Evolutionary conservation across 2,329 filamentous ascomycete genomes (phyloP).

Genomic region (Amylocarpus encephaloides): DNA sequence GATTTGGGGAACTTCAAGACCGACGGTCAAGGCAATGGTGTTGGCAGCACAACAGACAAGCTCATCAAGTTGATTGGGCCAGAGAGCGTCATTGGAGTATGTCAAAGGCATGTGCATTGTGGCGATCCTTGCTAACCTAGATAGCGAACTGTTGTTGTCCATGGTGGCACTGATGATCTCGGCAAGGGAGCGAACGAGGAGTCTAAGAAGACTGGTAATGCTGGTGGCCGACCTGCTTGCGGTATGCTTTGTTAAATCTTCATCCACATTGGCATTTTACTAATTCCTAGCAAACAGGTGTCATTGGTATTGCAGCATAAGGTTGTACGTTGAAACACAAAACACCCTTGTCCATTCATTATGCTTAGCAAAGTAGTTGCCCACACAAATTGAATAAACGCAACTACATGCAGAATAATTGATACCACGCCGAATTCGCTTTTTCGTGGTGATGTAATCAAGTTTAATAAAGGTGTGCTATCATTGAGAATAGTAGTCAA

Average conservation of each 20-base stretch:
- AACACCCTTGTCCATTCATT: background rate
- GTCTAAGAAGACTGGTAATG: slow-evolving; percentile 98
- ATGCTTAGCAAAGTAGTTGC: background rate
- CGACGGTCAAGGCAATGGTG: slow-evolving; percentile 83
- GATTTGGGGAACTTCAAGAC: slow-evolving; percentile 97
- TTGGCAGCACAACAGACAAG: slow-evolving; percentile 73
- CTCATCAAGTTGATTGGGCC: slow-evolving; percentile 93
- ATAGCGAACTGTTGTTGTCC: slow-evolving; percentile 88
- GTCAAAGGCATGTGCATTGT: slow-evolving; percentile 24
- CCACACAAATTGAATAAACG: too few species aligned
- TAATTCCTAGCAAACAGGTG: slow-evolving; percentile 45
- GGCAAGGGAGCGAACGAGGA: slow-evolving; percentile 88
- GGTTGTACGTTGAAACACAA: background rate
- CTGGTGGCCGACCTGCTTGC: slow-evolving; percentile 87
- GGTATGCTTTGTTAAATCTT: slow-evolving; percentile 49
- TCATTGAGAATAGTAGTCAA: too few species aligned
- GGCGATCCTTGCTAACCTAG: slow-evolving; percentile 20
- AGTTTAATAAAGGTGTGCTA: too few species aligned
- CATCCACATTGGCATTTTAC: background rate
- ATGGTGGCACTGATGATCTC: slow-evolving; percentile 93
- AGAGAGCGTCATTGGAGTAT: slow-evolving; percentile 87
- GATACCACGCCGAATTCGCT: too few species aligned
- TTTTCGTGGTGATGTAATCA: too few species aligned
- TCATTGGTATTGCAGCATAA: slow-evolving; percentile 83
- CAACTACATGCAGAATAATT: too few species aligned